phyloP scores from a whole-genome alignment of 768 basidiomycete species.

The Mrakia blollopis region DNA sequence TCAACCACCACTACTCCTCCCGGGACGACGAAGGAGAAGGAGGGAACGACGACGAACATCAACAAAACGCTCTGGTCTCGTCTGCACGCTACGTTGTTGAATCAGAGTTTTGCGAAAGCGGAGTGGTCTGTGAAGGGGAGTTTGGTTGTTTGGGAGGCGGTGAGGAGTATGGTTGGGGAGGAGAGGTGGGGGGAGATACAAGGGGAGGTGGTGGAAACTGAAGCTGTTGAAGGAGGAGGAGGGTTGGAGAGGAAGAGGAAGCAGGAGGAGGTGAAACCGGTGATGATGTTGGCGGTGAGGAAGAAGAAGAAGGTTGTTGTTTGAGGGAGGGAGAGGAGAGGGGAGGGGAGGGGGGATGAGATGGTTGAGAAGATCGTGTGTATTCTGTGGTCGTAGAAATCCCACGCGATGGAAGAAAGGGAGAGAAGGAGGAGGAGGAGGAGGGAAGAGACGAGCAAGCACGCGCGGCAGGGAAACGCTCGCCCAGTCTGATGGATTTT shows the following conservation, averaged over 20 bases:
- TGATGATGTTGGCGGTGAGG: slow-evolving; percentile 37
- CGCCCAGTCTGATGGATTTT: too few species aligned
- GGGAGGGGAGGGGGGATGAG: neutral
- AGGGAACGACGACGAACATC: neutral
- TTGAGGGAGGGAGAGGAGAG: slow-evolving; percentile 26
- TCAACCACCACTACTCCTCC: slow-evolving; percentile 26
- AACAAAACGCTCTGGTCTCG: slow-evolving; percentile 21
- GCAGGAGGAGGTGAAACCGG: slow-evolving; percentile 3
- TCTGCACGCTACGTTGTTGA: slow-evolving; percentile 21
- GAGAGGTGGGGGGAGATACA: slow-evolving; percentile 59
- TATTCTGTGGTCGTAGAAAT: too few species aligned
- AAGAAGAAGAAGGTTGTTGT: slow-evolving; percentile 37
- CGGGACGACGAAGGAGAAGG: slow-evolving; percentile 48
- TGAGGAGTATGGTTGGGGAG: slow-evolving; percentile 62
- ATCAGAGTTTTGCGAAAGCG: slow-evolving; percentile 12
- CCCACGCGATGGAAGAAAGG: neutral
- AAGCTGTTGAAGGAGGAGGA: slow-evolving; percentile 51
- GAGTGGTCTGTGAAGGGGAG: slow-evolving; percentile 24
- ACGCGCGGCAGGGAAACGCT: too few species aligned
- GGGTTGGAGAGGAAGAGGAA: slow-evolving; percentile 36
- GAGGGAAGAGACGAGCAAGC: too few species aligned
- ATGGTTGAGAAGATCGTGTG: neutral
- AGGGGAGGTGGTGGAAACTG: slow-evolving; percentile 48
- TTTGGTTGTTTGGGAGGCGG: slow-evolving; percentile 69
- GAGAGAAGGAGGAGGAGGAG: too few species aligned